Base-by-base conservation (phyloP, 2,329 filamentous ascomycete species). In the Xylaria sp. region DNA sequence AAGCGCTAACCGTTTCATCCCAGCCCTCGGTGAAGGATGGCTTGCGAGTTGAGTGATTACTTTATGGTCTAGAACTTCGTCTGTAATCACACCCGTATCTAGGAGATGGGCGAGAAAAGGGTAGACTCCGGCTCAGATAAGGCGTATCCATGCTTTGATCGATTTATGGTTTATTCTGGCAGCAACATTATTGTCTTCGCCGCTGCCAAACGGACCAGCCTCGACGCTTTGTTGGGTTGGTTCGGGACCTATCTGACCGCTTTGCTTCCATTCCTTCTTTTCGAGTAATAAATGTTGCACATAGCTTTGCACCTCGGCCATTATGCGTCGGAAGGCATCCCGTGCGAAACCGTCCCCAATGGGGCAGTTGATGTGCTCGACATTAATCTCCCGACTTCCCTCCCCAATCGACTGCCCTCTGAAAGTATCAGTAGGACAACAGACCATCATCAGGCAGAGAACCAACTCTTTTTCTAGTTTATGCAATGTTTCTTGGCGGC, bases 101-200 rank as follows among this genome's bases (percentile, higher is more conserved):
- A 60, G 45, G 44, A 60, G 29, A 60, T 60, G 22, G 20, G 44
- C 44, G 6, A 60, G 29, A 11, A 60, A 60, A 38, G 57, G 57
- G 57, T 60, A 60, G 29, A 60, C 44, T 39, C n/a, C 29, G 10
- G 45, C 44, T 33, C 57, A 6, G 44, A 4, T 51, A 6, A 60
- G 44, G 2, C 57, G 44, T 11, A 49, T 29, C 44, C 11, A 60
- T 22, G 44, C 57, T 9, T 29, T 4, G 0, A 9, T 1, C 15
- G 29, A 60, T 27, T 1, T 51, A 2, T 60, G 5, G 22, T 39
- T 60, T 17, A 51, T 60, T 27, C 29, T 49, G 22, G 57, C 57
- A 1, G 9, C 45, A 2, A 51, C 29, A 39, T 51, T 33, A 29
- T 39, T 51, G 44, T 60, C 44, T 6, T 51, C 45, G n/a, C 45